Evolutionary conservation across 441 rosid species (phyloP), one percentile per base, ranked within the genome.

Genomic region (Cnidoscolus chayamansa): DNA sequence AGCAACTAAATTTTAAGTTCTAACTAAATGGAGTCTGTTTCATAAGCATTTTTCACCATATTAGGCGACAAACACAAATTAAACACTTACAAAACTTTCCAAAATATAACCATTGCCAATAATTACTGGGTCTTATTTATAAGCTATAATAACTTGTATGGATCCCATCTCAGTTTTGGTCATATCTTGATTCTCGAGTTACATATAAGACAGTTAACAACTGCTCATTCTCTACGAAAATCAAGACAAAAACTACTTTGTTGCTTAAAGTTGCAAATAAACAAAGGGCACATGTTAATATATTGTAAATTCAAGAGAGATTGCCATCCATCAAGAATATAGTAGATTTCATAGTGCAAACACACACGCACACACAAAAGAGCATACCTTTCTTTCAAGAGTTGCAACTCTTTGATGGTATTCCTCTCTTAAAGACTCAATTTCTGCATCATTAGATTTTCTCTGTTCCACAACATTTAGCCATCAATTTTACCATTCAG

Each of bases 341-440:
- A 40, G 40, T 17, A 71, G 55, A 49, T 56, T 31, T 30, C 59
- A 47, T 25, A 16, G 63, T 48, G 15, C 75, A 30, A 67, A 58
- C 67, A 32, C 19, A 72, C 19, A 4, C 3, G 40, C 3, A 4
- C 3, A 57, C 54, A 17, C 45, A 30, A 65, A 35, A 63, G 57
- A 25, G 13, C 54, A 54, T 69, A 91, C 99, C 97, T 91, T 93
- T 75, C 97, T 91, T 84, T 96, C 99, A 64, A 96, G 94, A 68
- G 90, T 84, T 64, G 94, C 88, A 85, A 93, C 91, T 84, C 96
- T 87, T 84, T 96, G 99, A 86, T 90, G 98, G 82, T 91, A 96
- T 86, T 93, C 98, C 84, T 93, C 99, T 73, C 96, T 86, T 84
- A 96, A 83, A 74, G 98, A 88, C 83, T 96, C 98, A 59, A 96